These are phyloP conservation scores for Fusarium lyarnte DNA, from an alignment of 2,329 filamentous ascomycete species.

Conservation along the genomic window DNA sequence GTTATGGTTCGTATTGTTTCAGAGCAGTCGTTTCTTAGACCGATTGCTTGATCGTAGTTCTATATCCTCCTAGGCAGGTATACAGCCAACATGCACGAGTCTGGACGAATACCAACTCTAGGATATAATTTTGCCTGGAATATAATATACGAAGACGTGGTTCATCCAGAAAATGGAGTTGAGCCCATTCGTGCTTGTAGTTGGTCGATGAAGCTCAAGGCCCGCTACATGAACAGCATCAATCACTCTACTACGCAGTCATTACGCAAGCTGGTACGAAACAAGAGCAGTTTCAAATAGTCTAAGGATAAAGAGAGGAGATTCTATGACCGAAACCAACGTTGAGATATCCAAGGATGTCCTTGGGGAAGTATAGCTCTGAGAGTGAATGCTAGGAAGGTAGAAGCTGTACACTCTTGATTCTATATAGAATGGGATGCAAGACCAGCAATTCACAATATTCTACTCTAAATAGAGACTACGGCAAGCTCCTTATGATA, in stretches of 20 bases:
- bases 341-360: neutral
- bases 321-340: too few species aligned
- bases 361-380: too few species aligned
- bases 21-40: neutral
- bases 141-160: accelerated
- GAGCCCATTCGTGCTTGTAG: neutral
- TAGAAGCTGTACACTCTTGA: neutral
- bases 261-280: too few species aligned
- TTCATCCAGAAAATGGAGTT: neutral
- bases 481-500: accelerated
- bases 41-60: too few species aligned
- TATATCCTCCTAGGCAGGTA: neutral
- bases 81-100: neutral
- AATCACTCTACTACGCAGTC: neutral
- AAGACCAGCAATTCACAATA: too few species aligned
- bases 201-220: neutral
- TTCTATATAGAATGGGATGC: neutral
- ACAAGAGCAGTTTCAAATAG: neutral
- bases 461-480: accelerated
- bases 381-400: accelerated
- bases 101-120: neutral
- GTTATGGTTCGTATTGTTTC: accelerated
- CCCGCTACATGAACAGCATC: too few species aligned
- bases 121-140: accelerated
- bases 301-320: accelerated